Evolutionary conservation across 345 rosid genomes (phyloP).

Genomic region (Reutealis trisperma): DNA sequence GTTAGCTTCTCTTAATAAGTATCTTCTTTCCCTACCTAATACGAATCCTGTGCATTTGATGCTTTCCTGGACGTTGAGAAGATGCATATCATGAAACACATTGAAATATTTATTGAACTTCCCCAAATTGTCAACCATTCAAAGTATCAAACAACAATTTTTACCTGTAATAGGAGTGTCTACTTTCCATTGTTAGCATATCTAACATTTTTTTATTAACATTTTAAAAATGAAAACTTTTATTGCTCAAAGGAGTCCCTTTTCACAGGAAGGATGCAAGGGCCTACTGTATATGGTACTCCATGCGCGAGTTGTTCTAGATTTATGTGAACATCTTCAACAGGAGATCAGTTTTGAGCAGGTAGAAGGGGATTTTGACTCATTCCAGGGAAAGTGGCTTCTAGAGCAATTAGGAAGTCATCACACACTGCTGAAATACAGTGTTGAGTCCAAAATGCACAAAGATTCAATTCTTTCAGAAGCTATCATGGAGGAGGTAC

Average conservation of each 20-base stretch:
- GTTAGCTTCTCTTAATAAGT: not conserved
- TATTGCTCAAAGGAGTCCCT: not conserved
- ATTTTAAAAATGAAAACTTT: not conserved
- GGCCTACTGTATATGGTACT: conserved; percentile 94
- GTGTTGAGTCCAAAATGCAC: conserved; percentile 89
- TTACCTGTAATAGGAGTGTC: not conserved
- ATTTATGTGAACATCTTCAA: conserved; percentile 74
- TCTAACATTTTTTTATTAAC: not conserved
- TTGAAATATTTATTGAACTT: not conserved
- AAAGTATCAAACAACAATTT: not conserved
- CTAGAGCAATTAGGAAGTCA: conserved; percentile 88
- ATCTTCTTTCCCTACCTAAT: not conserved
- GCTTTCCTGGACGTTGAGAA: not conserved
- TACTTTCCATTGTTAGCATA: not conserved
- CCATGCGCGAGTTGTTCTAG: conserved; percentile 92
- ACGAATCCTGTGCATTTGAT: not conserved
- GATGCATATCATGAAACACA: not conserved
- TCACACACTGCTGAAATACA: conserved; percentile 85
- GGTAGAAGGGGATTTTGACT: conserved; percentile 92
- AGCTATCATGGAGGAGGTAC: conserved; percentile 97
- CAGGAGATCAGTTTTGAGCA: conserved; percentile 87
- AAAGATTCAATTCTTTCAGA: conserved; percentile 88
- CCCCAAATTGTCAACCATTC: not conserved
- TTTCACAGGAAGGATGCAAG: conserved; percentile 90
- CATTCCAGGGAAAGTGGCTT: conserved; percentile 92